phyloP scores from a whole-genome alignment of 305 asterid species.

The Ajuga reptans region DNA sequence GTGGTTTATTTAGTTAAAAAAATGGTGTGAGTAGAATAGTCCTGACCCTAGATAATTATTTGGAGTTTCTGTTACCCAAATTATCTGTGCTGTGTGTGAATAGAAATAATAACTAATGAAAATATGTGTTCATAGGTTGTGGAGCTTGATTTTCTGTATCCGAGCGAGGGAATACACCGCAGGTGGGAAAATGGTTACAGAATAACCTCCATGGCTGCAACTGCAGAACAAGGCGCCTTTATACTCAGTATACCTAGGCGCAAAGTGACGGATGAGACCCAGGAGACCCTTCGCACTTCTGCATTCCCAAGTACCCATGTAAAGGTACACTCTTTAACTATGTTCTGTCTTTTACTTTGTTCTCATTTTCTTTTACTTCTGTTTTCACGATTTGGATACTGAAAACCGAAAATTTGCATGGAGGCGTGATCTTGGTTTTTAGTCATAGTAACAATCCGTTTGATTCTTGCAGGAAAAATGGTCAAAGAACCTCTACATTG shows the following conservation, averaged over 20 bases:
- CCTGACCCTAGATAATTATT: too few species aligned
- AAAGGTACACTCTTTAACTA: slow-evolving; percentile 32
- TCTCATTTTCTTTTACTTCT: background rate
- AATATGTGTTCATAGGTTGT: slow-evolving; percentile 40
- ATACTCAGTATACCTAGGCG: slow-evolving; percentile 63
- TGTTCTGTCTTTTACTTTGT: background rate
- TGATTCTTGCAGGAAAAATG: slow-evolving; percentile 35
- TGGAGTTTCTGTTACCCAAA: background rate
- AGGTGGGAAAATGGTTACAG: slow-evolving; percentile 77
- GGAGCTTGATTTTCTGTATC: slow-evolving; percentile 73
- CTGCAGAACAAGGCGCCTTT: slow-evolving; percentile 68
- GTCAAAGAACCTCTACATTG: slow-evolving; percentile 46
- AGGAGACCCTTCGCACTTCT: slow-evolving; percentile 73
- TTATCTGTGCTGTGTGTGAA: background rate
- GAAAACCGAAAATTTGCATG: too few species aligned
- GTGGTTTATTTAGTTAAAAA: background rate
- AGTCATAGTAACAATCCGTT: background rate
- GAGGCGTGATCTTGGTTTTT: background rate
- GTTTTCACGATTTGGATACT: too few species aligned
- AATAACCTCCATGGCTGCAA: slow-evolving; percentile 77
- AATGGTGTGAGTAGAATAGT: too few species aligned
- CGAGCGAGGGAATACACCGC: slow-evolving; percentile 74
- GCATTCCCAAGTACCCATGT: slow-evolving; percentile 83
- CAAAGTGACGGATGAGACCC: slow-evolving; percentile 66
- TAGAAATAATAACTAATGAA: background rate